These are phyloP conservation scores for Chaetomiaceae sp. DNA, from an alignment of 2,329 filamentous ascomycete species.

Conservation along the genomic window DNA sequence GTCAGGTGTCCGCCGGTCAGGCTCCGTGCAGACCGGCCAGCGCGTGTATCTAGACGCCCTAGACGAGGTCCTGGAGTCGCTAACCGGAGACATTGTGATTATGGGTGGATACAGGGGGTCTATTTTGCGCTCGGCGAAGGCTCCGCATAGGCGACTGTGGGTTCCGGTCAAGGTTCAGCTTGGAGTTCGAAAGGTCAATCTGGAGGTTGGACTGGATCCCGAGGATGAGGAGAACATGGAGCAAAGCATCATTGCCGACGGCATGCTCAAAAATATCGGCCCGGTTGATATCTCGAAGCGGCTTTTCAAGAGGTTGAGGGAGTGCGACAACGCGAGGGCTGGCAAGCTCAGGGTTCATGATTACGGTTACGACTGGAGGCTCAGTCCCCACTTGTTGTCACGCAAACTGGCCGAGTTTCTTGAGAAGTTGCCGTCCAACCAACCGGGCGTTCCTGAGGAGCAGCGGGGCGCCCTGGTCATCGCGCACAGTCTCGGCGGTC, in stretches of 20 bases:
- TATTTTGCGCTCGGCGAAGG: slow-evolving; percentile 76
- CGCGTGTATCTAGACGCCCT: slow-evolving; percentile 33
- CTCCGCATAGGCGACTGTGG: slow-evolving; percentile 85
- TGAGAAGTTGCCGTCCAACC: slow-evolving; percentile 70
- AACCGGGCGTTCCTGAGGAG: slow-evolving; percentile 45
- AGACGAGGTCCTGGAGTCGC: slow-evolving; percentile 56
- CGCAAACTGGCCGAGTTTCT: slow-evolving; percentile 69
- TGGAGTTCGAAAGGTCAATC: slow-evolving; percentile 84
- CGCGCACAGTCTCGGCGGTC: slow-evolving; percentile 79
- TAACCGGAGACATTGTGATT: slow-evolving; percentile 82
- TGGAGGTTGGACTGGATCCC: slow-evolving; percentile 76
- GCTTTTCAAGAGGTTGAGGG: slow-evolving; percentile 71
- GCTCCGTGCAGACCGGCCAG: slow-evolving; percentile 23
- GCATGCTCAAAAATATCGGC: slow-evolving; percentile 87
- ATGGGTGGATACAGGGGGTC: slow-evolving; percentile 90
- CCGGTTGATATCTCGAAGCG: slow-evolving; percentile 84
- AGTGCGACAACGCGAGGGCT: slow-evolving; percentile 66
- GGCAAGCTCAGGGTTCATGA: slow-evolving; percentile 78
- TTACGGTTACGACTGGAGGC: slow-evolving; percentile 91
- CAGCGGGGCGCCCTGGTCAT: slow-evolving; percentile 72
- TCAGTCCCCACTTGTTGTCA: slow-evolving; percentile 75
- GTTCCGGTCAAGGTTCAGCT: slow-evolving; percentile 89
- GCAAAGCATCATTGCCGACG: slow-evolving; percentile 75
- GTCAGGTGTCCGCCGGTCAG: slow-evolving; percentile 10
- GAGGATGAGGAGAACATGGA: slow-evolving; percentile 82